Evolutionary conservation across 768 basidiomycete species (phyloP).

Genomic region (Pleurotus salmoneostramineus): DNA sequence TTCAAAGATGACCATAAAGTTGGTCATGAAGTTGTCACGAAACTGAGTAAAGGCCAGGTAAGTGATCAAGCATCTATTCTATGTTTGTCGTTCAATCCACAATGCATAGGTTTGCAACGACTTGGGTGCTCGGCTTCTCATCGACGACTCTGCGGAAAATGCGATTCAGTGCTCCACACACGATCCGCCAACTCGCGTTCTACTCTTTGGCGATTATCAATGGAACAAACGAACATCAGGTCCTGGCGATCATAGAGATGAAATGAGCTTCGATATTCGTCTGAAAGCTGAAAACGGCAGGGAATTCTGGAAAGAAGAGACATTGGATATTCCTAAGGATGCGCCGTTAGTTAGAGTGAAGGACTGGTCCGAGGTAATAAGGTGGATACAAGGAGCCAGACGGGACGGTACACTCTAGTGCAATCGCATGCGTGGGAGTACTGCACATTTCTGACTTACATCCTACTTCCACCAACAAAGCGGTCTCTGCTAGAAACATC

Average conservation of each 20-base stretch:
- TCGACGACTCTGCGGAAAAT: conserved; percentile 83
- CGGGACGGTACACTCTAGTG: conserved; percentile 17
- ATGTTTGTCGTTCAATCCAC: not conserved
- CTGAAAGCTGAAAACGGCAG: conserved; percentile 41
- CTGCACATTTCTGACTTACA: no score
- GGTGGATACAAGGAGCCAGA: conserved; percentile 35
- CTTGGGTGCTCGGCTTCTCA: conserved; percentile 59
- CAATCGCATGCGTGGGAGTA: not conserved
- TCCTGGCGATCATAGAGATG: conserved; percentile 39
- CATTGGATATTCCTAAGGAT: conserved; percentile 43
- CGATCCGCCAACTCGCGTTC: conserved; percentile 47
- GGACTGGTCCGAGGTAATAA: conserved; percentile 59
- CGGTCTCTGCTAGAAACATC: no score
- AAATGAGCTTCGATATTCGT: conserved; percentile 50
- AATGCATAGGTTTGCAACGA: conserved; percentile 55
- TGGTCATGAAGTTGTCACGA: conserved; percentile 43
- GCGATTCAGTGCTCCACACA: conserved; percentile 54
- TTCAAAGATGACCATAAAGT: conserved; percentile 52
- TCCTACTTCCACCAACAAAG: no score
- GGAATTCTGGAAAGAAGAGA: conserved; percentile 57
- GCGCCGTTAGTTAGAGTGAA: conserved; percentile 49
- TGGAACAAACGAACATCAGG: conserved; percentile 67
- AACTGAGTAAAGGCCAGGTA: conserved; percentile 70
- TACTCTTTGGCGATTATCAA: conserved; percentile 73
- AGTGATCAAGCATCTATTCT: conserved; percentile 7